Percentiles rank a stretch among this genome's conserved stretches.
These are phyloP conservation scores for Globisporangium echinulatum DNA, from an alignment of 352 stramenopile genomes.

Conservation along the genomic window DNA sequence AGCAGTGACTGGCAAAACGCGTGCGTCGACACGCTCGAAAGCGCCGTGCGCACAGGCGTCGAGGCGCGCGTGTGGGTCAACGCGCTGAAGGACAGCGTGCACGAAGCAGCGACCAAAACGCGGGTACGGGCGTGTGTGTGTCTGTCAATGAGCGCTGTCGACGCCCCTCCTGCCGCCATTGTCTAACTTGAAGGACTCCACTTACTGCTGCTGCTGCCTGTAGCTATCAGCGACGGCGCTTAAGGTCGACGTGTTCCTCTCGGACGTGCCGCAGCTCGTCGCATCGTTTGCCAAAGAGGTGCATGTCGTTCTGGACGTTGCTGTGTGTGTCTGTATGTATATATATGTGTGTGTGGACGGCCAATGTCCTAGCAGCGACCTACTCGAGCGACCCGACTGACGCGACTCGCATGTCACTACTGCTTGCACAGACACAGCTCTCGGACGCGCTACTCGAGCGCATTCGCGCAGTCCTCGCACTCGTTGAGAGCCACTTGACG, in stretches of 20 bases:
- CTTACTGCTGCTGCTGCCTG: slow-evolving; percentile 1
- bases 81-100: slow-evolving; percentile 31
- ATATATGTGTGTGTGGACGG: neutral
- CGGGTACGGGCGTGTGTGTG: slow-evolving; percentile 18
- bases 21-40: slow-evolving; percentile 13
- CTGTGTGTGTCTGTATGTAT: neutral
- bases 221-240: slow-evolving; percentile 47
- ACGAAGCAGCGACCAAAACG: slow-evolving; percentile 33
- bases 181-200: too few relatives aligned
- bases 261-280: slow-evolving; percentile 37
- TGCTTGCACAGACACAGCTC: slow-evolving; percentile 18
- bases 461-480: slow-evolving; percentile 26
- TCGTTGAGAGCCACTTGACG: slow-evolving; percentile 35
- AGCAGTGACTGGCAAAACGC: neutral
- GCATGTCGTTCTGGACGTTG: neutral
- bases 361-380: too few relatives aligned
- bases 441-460: slow-evolving; percentile 15
- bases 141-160: neutral
- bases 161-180: too few relatives aligned
- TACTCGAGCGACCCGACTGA: neutral
- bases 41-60: slow-evolving; percentile 9
- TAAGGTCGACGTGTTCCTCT: slow-evolving; percentile 63
- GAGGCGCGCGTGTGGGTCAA: slow-evolving; percentile 30
- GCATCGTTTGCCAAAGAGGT: slow-evolving; percentile 38
- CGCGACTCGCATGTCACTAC: neutral